Base-by-base conservation (phyloP, 345 rosid species). In the Gossypium australe region DNA sequence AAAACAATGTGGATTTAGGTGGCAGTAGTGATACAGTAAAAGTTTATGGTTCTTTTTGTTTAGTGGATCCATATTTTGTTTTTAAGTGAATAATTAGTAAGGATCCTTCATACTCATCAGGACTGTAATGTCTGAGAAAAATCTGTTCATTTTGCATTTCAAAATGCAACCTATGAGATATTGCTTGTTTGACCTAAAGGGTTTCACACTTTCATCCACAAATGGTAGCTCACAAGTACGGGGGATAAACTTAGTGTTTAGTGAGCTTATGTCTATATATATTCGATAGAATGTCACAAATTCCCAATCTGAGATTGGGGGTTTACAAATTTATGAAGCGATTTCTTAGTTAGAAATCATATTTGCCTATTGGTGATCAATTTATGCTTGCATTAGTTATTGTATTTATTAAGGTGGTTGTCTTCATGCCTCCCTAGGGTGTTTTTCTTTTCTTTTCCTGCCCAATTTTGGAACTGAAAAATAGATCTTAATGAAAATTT, bases 191-290 rank as follows among this genome's bases (percentile, higher is more conserved):
- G 45, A 62, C 67, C 18, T 34, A 29, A 62, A 29, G 45, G 44
- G 67, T 34, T 34, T 62, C 12, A 34, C 17, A 24, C 7, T 25
- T 59, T 34, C 41, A 5, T 11, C 16, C 17, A 59, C 2, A 25
- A 57, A 20, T 17, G 29, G 29, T 10, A 1, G 27, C 27, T 20
- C 14, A 4, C 29, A 20, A 57, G 14, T 20, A 57, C 18, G 13
- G 24, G 61, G 4, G 56, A 5, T 52, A 17, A 17, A 52, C 20
- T 34, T 34, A 34, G 41, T 34, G 41, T 34, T 34, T 34, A 34
- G 41, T 34, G 41, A 5, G 41, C 41, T 34, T 34, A 2, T 6
- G 18, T 52, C 56, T 85, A 92, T 59, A 91, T 55, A 1, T 16
- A 10, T 55, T 55, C 41, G 7, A n/a, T 55, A 5, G 4, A 55